Base-by-base conservation (phyloP, 306 rosid genomes). In the Amphicarpaea edgeworthii region DNA sequence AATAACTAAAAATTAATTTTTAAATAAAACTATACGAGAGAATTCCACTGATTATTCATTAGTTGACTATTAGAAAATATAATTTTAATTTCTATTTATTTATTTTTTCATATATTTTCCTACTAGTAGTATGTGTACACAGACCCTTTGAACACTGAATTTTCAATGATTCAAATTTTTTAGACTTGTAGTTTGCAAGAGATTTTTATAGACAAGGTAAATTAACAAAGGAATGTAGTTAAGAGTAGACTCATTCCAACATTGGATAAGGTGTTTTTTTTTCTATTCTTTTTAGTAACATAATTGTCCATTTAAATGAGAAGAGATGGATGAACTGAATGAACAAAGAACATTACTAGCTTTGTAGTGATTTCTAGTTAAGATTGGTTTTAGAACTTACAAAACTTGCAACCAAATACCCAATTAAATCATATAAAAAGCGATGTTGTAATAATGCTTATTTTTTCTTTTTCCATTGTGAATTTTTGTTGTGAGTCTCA, bases 181-280 rank as follows among this genome's bases (percentile, higher is more conserved):
- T n/a, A 12, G 57, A 42, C 16, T 38, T 69, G 53, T 51, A 20
- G 78, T 46, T 63, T 53, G 46, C 47, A 49, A 57, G 37, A 57
- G 34, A 45, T 70, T 47, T 70, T 37, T 54, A 12, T 12, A 3
- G 68, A 10, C n/a, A 34, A 16, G 17, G 28, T 45, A 37, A 68
- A 40, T 9, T 40, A 49, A 26, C 59, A 16, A 74, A 51, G 43
- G 50, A 53, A 10, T 46, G 63, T 38, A 7, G 12, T 50, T 61
- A 24, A 42, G 46, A 45, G 47, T 37, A 23, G 37, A 49, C 5
- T 14, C 5, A 16, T 54, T n/a, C 57, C 51, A n/a, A 65, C 3
- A 3, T 30, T 59, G 21, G 40, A 14, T 8, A 3, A 57, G 6
- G 6, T 7, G 5, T 15, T 1, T 2, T 14, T 11, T 59, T 15